Evolutionary conservation across 148 eudicot genomes (phyloP), one percentile per base, ranked within the genome.

Genomic region (Amaranthus hypochondriacus): DNA sequence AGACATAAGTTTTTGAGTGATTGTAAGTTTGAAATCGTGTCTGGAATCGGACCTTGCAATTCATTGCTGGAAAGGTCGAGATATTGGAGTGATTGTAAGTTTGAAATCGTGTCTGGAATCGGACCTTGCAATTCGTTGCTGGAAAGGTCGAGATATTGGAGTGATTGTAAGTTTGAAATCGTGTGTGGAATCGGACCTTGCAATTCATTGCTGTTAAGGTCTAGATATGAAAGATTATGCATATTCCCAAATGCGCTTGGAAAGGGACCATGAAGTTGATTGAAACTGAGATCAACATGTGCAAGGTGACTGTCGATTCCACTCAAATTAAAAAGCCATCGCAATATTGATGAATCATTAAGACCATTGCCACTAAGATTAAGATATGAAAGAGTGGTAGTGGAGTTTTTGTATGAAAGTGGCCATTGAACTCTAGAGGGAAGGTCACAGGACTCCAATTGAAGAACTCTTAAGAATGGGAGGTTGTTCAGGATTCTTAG

Each of bases 21-120:
- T n/a, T n/a, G n/a, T n/a, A n/a, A n/a, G n/a, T n/a, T n/a, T n/a
- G n/a, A n/a, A n/a, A 78, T 62, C 15, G 13, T 47, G 8, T 83
- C 77, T 0, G 81, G 83, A n/a, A 83, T 6, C 0, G 53, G 42
- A 42, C 81, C 83, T 46, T 74, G 70, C 9, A 80, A 9, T 49
- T 43, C 42, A 48, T 75, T 73, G 1, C 5, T 8, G 2, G 58
- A 5, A 7, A 80, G 76, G 39, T 67, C 10, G 28, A 80, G 48
- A 7, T 49, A 6, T 8, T 11, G 11, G 4, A 80, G 65, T 14
- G 57, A 48, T 48, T 64, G 53, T 65, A 80, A 14, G 67, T 75
- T 75, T 18, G 70, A 64, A 54, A 74, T 15, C 3, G 70, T 53
- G 54, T 9, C 15, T 6, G 62, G 42, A 63, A 74, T 74, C 1